phyloP scores from a whole-genome alignment of 2,329 filamentous ascomycete genomes.

The Lachnellula arida region DNA sequence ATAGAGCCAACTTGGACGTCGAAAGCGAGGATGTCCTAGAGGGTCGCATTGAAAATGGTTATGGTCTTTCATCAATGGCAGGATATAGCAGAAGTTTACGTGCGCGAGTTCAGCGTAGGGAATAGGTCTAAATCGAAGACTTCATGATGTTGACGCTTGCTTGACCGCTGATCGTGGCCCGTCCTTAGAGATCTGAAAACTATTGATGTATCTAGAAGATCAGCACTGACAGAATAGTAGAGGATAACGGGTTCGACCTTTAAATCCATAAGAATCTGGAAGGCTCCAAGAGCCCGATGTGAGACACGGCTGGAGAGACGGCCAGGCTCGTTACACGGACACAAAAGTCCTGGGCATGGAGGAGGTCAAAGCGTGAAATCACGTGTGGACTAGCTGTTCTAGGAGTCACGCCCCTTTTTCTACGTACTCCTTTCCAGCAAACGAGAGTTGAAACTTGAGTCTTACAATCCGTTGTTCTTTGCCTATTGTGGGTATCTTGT shows the following conservation, averaged over 20 bases:
- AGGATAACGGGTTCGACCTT: neutral
- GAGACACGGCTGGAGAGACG: neutral
- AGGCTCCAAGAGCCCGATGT: neutral
- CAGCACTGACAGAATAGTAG: neutral
- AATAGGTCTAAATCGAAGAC: too few species aligned
- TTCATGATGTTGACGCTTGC: too few species aligned
- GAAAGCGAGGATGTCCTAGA: neutral
- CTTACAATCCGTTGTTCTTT: neutral
- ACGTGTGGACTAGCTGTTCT: neutral
- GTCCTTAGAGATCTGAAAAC: too few species aligned
- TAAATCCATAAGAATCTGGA: neutral
- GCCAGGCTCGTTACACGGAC: neutral
- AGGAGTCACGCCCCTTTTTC: neutral
- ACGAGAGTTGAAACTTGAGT: neutral
- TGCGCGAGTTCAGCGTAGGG: too few species aligned
- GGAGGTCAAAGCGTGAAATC: neutral
- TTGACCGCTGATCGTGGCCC: too few species aligned
- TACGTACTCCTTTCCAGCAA: too few species aligned
- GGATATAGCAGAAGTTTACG: too few species aligned
- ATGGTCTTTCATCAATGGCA: neutral
- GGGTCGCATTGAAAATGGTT: neutral
- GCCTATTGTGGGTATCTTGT: slow-evolving; percentile 4
- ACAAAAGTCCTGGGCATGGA: neutral
- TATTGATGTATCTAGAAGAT: too few species aligned
- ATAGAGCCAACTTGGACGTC: neutral